Conservation (phyloP, 495 filamentous ascomycete genomes). For the Podospora appendiculata region DNA sequence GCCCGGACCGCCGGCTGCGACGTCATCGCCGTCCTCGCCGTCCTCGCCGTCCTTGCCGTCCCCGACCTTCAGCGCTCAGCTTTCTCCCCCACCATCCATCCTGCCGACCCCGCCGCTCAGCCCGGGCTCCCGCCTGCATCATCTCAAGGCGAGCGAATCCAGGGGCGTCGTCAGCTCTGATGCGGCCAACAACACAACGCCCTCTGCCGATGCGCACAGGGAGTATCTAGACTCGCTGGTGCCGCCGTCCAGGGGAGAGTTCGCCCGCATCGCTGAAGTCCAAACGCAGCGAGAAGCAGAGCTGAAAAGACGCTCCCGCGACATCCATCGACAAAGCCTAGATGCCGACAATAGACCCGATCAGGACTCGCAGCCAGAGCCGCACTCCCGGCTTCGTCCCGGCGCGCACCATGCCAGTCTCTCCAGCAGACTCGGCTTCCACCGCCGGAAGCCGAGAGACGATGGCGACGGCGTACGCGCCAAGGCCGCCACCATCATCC, state of each 20-base stretch:
- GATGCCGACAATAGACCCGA: too few relatives aligned
- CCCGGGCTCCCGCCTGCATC: neutral
- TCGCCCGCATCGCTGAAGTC: slow-evolving; percentile 31
- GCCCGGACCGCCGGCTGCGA: neutral
- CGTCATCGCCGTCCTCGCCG: neutral
- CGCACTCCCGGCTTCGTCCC: neutral
- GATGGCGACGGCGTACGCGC: slow-evolving; percentile 14
- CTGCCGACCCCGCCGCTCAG: neutral
- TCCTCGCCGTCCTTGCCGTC: neutral
- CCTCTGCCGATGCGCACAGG: slow-evolving; percentile 12
- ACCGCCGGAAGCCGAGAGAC: neutral
- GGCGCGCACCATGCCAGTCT: slow-evolving; percentile 3
- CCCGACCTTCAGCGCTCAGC: neutral
- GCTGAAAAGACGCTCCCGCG: slow-evolving; percentile 22
- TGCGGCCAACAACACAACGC: slow-evolving; percentile 1
- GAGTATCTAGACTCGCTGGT: slow-evolving; percentile 43
- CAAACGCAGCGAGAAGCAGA: slow-evolving; percentile 42
- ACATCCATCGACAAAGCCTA: slow-evolving; percentile 18
- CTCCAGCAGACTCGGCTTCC: slow-evolving; percentile 4
- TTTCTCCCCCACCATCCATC: neutral
- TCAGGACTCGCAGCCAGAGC: neutral
- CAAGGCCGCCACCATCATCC: slow-evolving; percentile 47
- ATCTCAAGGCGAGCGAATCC: neutral
- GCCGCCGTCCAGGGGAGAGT: slow-evolving; percentile 33
- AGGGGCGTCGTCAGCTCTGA: neutral